phyloP scores from a whole-genome alignment of 164 flowering plant genomes.

The Chimonanthus praecox region DNA sequence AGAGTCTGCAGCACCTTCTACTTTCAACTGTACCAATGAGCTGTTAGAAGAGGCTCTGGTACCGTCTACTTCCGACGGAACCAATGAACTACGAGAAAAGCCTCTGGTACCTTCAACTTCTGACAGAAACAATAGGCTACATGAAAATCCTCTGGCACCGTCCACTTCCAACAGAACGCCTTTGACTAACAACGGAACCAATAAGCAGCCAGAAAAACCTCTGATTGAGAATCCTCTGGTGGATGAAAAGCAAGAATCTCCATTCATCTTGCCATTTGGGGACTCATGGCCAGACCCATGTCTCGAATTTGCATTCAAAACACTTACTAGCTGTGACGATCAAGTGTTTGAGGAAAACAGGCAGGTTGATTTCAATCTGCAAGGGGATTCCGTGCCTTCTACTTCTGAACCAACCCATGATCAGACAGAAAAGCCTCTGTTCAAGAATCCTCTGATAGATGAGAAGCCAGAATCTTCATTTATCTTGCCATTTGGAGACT shows the following conservation, averaged over 20 bases:
- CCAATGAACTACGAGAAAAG: no score
- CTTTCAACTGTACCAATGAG: no score
- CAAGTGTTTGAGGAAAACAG: neutral
- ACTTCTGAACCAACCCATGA: no score
- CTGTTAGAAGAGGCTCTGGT: no score
- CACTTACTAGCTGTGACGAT: constrained; percentile 25
- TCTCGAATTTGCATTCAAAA: constrained; percentile 44
- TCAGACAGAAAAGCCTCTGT: neutral
- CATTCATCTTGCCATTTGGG: constrained; percentile 17
- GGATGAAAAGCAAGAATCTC: constrained; percentile 15
- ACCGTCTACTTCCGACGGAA: no score
- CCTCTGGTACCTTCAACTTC: no score
- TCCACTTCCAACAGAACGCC: no score
- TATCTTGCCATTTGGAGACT: constrained; percentile 20
- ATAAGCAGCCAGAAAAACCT: no score
- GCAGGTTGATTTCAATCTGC: neutral
- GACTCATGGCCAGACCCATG: constrained; percentile 38
- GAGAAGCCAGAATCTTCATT: constrained; percentile 16
- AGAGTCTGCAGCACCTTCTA: no score
- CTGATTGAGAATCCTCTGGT: neutral
- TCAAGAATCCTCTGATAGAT: neutral
- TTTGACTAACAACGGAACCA: no score
- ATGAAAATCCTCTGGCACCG: no score
- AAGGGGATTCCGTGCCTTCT: neutral
- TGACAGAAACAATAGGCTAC: no score